Evolutionary conservation across 345 rosid genomes (phyloP).

Genomic region (Psidium guajava): DNA sequence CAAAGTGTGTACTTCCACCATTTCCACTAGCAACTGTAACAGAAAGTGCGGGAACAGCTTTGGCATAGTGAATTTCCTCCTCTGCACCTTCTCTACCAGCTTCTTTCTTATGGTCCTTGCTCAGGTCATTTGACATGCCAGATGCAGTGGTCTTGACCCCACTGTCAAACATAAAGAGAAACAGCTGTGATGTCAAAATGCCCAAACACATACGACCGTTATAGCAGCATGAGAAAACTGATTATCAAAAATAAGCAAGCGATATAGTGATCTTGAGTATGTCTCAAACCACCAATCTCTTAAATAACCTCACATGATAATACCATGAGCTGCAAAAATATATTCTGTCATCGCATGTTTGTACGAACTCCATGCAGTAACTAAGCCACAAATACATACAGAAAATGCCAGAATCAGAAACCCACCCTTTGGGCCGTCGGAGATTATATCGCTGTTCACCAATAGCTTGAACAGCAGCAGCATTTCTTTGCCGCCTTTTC

Average conservation of each 20-base stretch:
- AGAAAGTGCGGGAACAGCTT: conserved; percentile 27
- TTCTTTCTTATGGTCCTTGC: conserved; percentile 19
- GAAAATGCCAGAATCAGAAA: not conserved
- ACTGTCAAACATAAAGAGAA: conserved; percentile 13
- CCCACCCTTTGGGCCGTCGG: conserved; percentile 60
- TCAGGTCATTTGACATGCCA: conserved; percentile 9
- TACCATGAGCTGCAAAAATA: not conserved
- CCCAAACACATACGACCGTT: not conserved
- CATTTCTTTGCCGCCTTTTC: conserved; percentile 59
- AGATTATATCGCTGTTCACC: conserved; percentile 57
- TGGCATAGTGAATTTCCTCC: conserved; percentile 15
- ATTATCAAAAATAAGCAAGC: not conserved
- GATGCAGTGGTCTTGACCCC: conserved; percentile 17
- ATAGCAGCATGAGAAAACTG: not conserved
- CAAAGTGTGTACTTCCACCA: conserved; percentile 35
- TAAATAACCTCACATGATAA: not conserved
- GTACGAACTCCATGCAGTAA: not conserved
- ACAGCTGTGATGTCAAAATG: not conserved
- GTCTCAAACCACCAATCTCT: not conserved
- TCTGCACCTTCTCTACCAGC: conserved; percentile 22
- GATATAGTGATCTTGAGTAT: not conserved
- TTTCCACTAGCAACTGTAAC: conserved; percentile 41
- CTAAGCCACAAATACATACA: not conserved
- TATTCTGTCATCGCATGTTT: not conserved
- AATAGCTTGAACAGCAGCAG: conserved; percentile 18